These are phyloP conservation scores for Monilinia vaccinii-corymbosi DNA, from an alignment of 2,329 filamentous ascomycete species.

Conservation along the genomic window DNA sequence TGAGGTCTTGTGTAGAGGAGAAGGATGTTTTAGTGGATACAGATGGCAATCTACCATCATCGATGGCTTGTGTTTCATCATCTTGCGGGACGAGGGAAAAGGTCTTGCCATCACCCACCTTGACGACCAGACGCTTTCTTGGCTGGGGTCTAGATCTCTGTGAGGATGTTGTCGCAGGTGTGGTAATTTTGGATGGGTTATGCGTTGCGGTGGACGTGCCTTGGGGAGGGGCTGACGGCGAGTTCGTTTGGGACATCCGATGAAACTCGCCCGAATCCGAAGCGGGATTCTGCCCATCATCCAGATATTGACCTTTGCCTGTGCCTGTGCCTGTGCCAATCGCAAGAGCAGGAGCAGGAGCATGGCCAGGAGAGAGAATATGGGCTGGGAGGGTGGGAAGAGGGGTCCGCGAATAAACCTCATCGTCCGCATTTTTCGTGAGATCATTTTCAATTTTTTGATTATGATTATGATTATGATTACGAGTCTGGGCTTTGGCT, in stretches of 20 bases:
- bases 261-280: slow-evolving; percentile 25
- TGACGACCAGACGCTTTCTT: slow-evolving; percentile 26
- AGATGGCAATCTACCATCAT: slow-evolving; percentile 16
- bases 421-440: slow-evolving; percentile 12
- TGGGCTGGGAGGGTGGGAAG: slow-evolving; percentile 28
- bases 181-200: slow-evolving; percentile 18
- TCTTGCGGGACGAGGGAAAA: slow-evolving; percentile 26
- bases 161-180: slow-evolving; percentile 24
- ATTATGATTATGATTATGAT: not conserved
- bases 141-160: slow-evolving; percentile 21
- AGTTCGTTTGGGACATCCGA: slow-evolving; percentile 18
- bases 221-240: slow-evolving; percentile 14
- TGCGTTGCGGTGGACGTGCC: slow-evolving; percentile 22
- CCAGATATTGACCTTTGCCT: slow-evolving; percentile 12
- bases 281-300: slow-evolving; percentile 13
- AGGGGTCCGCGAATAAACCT: slow-evolving; percentile 27
- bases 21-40: slow-evolving; percentile 20
- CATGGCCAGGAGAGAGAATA: slow-evolving; percentile 20
- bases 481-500: too few species aligned
- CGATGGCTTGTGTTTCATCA: slow-evolving; percentile 16
- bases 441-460: not conserved
- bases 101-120: slow-evolving; percentile 25
- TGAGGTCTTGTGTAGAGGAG: slow-evolving; percentile 22
- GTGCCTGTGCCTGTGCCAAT: too few species aligned
- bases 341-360: not conserved